Evolutionary conservation across 805 yeast genomes (phyloP).

Genomic region (Candida golubevii): DNA sequence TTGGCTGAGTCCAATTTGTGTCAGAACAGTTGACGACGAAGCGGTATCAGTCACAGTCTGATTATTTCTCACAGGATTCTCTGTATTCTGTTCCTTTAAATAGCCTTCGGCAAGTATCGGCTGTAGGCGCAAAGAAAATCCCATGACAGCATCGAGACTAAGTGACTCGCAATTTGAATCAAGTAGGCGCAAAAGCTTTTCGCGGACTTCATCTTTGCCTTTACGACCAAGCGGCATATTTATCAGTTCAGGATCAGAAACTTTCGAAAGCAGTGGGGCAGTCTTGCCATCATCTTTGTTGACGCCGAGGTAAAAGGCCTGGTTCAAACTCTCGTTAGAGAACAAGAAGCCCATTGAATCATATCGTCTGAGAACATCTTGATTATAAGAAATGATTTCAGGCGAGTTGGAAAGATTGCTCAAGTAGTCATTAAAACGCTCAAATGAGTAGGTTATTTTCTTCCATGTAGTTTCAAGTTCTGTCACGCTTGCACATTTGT

Average conservation of each 20-base stretch:
- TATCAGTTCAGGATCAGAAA: conserved; percentile 6
- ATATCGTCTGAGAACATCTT: conserved; percentile 36
- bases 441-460: conserved; percentile 66
- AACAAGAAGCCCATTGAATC: conserved; percentile 41
- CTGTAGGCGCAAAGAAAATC: conserved; percentile 58
- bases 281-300: conserved; percentile 28
- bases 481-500: conserved; percentile 31
- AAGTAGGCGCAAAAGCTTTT: conserved; percentile 43
- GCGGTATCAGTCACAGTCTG: conserved; percentile 2
- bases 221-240: not conserved
- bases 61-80: not conserved
- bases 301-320: conserved; percentile 39
- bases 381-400: conserved; percentile 36
- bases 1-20: not conserved
- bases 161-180: conserved; percentile 41
- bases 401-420: conserved; percentile 43
- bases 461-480: conserved; percentile 64
- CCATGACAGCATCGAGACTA: conserved; percentile 54
- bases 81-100: conserved; percentile 14
- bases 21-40: not conserved
- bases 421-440: conserved; percentile 78
- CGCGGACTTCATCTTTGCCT: conserved; percentile 23
- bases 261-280: conserved; percentile 12
- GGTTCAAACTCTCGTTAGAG: conserved; percentile 41
- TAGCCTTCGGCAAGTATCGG: conserved; percentile 48